A percentile compares a stretch with the other conserved stretches of the same genome.
Conservation (phyloP, 2,329 filamentous ascomycete species). For the Teratosphaeria viscida region DNA sequence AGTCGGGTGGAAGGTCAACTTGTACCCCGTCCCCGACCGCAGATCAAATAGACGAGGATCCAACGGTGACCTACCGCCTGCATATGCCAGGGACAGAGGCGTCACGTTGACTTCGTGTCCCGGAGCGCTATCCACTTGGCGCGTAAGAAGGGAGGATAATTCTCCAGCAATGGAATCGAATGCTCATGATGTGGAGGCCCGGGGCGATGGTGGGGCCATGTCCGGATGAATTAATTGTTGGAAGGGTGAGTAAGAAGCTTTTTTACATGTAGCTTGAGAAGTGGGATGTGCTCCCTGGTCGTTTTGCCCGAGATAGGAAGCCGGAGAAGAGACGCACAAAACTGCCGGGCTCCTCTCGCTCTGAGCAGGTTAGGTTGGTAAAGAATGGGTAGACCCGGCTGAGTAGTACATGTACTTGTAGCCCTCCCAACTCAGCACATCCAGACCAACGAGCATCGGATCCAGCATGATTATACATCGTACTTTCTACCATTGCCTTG, state of each 20-base stretch:
- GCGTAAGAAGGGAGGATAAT: neutral
- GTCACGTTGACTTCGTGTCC: neutral
- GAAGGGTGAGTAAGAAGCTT: neutral
- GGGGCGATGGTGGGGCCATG: neutral
- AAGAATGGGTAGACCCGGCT: no score
- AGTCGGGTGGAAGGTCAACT: neutral
- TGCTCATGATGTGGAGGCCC: neutral
- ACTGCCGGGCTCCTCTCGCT: no score
- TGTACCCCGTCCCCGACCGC: neutral
- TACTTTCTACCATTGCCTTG: no score
- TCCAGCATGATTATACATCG: no score
- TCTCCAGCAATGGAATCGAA: neutral
- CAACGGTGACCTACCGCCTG: neutral
- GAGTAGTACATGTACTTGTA: no score
- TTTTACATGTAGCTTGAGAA: neutral
- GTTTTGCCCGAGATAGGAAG: neutral
- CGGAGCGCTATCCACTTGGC: neutral
- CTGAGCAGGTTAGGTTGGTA: no score
- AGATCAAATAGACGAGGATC: neutral
- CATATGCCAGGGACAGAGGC: neutral
- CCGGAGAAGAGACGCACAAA: neutral
- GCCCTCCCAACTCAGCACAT: no score
- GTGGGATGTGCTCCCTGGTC: neutral
- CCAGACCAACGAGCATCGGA: no score
- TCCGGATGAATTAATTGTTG: neutral